Evolutionary conservation across 306 rosid species (phyloP), one percentile per base, ranked within the genome.

Genomic region (Lathyrus sativus): DNA sequence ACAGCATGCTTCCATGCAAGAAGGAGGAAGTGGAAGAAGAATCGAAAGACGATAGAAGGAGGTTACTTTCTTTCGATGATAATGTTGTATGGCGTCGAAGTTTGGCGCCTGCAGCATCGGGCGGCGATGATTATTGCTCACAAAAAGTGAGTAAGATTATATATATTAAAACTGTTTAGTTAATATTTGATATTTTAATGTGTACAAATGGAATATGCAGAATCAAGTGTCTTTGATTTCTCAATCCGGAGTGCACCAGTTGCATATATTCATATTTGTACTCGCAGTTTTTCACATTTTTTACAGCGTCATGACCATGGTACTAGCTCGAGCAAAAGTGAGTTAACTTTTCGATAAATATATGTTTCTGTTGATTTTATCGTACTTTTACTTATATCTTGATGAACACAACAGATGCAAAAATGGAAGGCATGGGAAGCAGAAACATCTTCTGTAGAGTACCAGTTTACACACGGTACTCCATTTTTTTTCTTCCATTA

Each of bases 361-460:
- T 45, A 45, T 0, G 51, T 13, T 45, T 45, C 3, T n/a, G 9
- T 45, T n/a, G 7, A 45, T 45, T 45, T 13, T 45, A 4, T 7
- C 1, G 28, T 8, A 2, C 0, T 8, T 17, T 49, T 45, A 51
- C 53, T 28, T 9, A 46, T 11, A 5, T 0, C 14, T 62, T 65
- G 28, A 17, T 70, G 22, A 70, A 29, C 69, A 35, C 33, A 53
- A 51, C 29, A 89, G 92, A 81, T 85, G 87, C 75, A 74, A 65
- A 87, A 80, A 76, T 87, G 90, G 96, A 84, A 87, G 80, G 59
- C 82, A 7, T 89, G 92, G 96, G 92, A 89, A 74, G 81, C 59
- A 0, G 89, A 89, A 71, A 89, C 89, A 42, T 68, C 90, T 2
- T 85, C 96, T 26, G 18, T 86, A 4, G 92, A 85, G 79, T 87